phyloP scores from a whole-genome alignment of 805 yeast species.

The Spathaspora arborariae region DNA sequence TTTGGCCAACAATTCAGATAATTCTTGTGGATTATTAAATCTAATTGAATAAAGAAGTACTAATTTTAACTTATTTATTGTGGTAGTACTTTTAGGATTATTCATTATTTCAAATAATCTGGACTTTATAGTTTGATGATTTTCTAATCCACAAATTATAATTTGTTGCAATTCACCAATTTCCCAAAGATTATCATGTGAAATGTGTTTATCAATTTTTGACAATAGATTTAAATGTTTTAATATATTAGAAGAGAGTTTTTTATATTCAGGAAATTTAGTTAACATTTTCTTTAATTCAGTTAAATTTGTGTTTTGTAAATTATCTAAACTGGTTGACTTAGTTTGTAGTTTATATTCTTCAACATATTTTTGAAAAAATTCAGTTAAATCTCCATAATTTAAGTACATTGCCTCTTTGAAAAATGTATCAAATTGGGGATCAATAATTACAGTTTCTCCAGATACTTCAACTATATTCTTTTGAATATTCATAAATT shows the following conservation, averaged over 20 bases:
- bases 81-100: slow-evolving; percentile 35
- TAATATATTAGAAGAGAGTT: slow-evolving; percentile 79
- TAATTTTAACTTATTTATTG: slow-evolving; percentile 63
- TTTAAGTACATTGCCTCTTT: slow-evolving; percentile 79
- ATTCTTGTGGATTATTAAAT: slow-evolving; percentile 28
- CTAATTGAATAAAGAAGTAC: slow-evolving; percentile 71
- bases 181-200: slow-evolving; percentile 66
- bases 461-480: slow-evolving; percentile 70
- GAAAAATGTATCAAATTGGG: slow-evolving; percentile 73
- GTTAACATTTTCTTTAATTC: slow-evolving; percentile 91
- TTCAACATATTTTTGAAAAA: slow-evolving; percentile 78
- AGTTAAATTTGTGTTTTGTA: slow-evolving; percentile 63
- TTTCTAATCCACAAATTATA: slow-evolving; percentile 53
- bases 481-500: slow-evolving; percentile 75
- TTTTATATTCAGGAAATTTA: slow-evolving; percentile 90
- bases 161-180: slow-evolving; percentile 89
- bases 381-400: slow-evolving; percentile 92
- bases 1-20: slow-evolving; percentile 20
- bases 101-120: slow-evolving; percentile 54
- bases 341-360: slow-evolving; percentile 80
- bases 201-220: slow-evolving; percentile 76
- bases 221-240: slow-evolving; percentile 90
- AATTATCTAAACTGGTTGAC: slow-evolving; percentile 51
- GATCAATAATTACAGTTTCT: slow-evolving; percentile 41
- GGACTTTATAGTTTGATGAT: slow-evolving; percentile 38